Evolutionary conservation across 371 early-diverging fungal genomes (phyloP).

Genomic region (Haplosporangium sp.): DNA sequence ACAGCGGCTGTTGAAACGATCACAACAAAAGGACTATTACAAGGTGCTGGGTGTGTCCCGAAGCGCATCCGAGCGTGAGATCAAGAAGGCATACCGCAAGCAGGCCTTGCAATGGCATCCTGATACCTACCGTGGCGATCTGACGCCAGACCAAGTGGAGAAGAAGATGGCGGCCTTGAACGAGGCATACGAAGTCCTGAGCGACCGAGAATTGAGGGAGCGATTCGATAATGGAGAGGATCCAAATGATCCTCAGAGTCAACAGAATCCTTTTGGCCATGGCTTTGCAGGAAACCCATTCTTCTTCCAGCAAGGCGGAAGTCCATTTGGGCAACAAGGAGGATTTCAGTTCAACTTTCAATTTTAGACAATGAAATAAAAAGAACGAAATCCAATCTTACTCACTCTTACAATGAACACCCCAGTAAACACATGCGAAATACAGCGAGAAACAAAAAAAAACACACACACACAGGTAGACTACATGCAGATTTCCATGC

Average conservation of each 20-base stretch:
- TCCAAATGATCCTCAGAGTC: slow-evolving; percentile 86
- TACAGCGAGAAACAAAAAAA: not conserved
- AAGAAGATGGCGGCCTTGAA: slow-evolving; percentile 95
- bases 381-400: not conserved
- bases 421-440: too few species aligned
- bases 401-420: not conserved
- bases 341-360: slow-evolving; percentile 67
- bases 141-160: slow-evolving; percentile 80
- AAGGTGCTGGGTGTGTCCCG: slow-evolving; percentile 89
- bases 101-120: slow-evolving; percentile 91
- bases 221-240: slow-evolving; percentile 94
- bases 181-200: slow-evolving; percentile 92
- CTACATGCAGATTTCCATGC: slow-evolving; percentile 22
- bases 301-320: slow-evolving; percentile 69
- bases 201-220: slow-evolving; percentile 76
- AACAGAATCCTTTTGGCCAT: slow-evolving; percentile 68
- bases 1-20: slow-evolving; percentile 74
- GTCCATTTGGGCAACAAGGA: slow-evolving; percentile 62
- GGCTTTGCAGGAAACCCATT: slow-evolving; percentile 65
- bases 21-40: slow-evolving; percentile 91
- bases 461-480: not conserved
- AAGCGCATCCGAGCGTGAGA: slow-evolving; percentile 80
- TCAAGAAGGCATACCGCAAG: slow-evolving; percentile 94
- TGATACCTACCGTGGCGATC: slow-evolving; percentile 89
- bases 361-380: slow-evolving; percentile 18